A percentile compares a stretch with the other conserved stretches of the same genome.
These are phyloP conservation scores for Cornus florida DNA, from an alignment of 148 eudicot species.

Conservation along the genomic window DNA sequence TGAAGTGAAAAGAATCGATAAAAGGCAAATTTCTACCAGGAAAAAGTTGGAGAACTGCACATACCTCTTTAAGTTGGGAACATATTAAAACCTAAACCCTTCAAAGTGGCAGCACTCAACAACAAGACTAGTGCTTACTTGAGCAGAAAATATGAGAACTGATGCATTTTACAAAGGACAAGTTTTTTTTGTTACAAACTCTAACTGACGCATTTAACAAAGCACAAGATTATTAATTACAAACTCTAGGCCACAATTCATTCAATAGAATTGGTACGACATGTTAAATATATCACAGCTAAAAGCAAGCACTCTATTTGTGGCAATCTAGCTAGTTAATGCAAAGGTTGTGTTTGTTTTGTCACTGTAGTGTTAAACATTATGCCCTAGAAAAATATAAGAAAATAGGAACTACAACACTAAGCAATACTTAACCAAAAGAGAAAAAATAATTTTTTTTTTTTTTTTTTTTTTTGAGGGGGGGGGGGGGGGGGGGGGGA, in stretches of 20 bases:
- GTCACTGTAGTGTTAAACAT: too few species aligned
- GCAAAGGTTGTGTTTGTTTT: neutral
- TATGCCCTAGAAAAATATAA: too few species aligned
- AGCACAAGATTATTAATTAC: neutral
- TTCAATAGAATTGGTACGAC: neutral
- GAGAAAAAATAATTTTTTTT: too few species aligned
- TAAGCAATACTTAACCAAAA: too few species aligned
- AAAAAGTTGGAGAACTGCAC: neutral
- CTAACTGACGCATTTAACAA: neutral
- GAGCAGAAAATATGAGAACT: neutral
- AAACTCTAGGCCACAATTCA: neutral
- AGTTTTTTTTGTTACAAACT: neutral
- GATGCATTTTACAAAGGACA: neutral
- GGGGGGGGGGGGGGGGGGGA: too few species aligned
- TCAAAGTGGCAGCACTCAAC: neutral
- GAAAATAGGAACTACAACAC: too few species aligned
- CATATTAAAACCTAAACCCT: neutral
- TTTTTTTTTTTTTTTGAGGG: too few species aligned
- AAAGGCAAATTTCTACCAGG: neutral
- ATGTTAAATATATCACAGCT: neutral
- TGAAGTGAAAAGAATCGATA: neutral
- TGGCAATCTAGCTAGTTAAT: neutral
- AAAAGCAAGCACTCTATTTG: neutral
- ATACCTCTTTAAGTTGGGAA: neutral
- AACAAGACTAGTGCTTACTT: neutral